Conservation (phyloP, 495 filamentous ascomycete species). For the Neurospora sp. region DNA sequence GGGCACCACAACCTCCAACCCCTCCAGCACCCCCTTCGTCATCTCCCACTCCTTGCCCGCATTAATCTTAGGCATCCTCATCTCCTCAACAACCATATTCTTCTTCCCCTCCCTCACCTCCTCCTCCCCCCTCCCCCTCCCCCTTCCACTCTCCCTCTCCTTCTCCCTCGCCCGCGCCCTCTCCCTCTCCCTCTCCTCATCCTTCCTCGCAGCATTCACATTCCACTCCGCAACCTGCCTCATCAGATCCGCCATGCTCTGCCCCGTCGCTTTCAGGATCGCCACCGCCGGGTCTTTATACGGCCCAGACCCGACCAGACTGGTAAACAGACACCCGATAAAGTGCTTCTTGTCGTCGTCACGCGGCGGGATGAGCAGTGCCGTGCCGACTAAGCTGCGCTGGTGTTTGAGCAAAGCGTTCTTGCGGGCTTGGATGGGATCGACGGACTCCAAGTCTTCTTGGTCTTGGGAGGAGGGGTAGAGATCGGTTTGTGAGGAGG, state of each 20-base stretch:
- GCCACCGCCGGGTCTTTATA: constrained; percentile 2
- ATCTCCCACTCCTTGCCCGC: constrained; percentile 16
- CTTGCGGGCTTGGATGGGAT: not conserved
- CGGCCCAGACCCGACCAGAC: not conserved
- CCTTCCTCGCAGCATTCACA: not conserved
- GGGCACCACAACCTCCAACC: not conserved
- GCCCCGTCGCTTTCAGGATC: constrained; percentile 11
- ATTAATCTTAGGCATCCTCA: constrained; percentile 22
- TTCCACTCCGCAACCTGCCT: constrained; percentile 5
- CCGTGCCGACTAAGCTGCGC: constrained; percentile 9
- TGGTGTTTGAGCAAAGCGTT: not conserved
- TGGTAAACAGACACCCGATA: constrained; percentile 14
- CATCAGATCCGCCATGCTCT: constrained; percentile 15
- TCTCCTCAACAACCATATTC: not conserved
- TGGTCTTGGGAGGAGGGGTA: not conserved
- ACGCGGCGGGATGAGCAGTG: constrained; percentile 13
- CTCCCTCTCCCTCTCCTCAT: not conserved
- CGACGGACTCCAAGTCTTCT: not conserved
- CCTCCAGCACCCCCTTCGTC: constrained; percentile 4
- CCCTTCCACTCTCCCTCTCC: not conserved
- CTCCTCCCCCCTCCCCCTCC: not conserved
- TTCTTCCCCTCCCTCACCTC: not conserved
- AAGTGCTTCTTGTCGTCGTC: constrained; percentile 7
- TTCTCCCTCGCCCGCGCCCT: not conserved
- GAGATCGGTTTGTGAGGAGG: not conserved